phyloP scores from a whole-genome alignment of 2,329 filamentous ascomycete species.

The Talaromyces atroroseus region DNA sequence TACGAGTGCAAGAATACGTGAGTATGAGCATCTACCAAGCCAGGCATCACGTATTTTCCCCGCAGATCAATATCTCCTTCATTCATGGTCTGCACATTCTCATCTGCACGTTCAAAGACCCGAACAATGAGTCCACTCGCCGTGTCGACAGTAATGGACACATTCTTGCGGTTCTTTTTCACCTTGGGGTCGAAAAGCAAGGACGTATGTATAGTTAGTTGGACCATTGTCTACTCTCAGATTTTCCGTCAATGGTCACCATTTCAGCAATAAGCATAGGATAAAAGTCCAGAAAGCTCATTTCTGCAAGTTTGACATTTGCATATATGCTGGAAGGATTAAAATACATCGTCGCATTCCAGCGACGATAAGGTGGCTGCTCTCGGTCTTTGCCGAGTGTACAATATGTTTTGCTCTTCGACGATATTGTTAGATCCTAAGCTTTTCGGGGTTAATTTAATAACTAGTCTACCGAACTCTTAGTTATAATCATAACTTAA shows the following conservation, averaged over 20 bases:
- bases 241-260: not conserved
- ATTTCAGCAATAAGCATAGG: not conserved
- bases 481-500: not conserved
- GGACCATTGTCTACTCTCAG: not conserved
- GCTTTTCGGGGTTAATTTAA: not conserved
- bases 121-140: conserved; percentile 36
- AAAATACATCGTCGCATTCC: not conserved
- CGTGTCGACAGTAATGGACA: conserved; percentile 41
- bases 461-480: not conserved
- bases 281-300: not conserved
- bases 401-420: not conserved
- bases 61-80: conserved; percentile 49
- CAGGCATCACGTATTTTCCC: conserved; percentile 47
- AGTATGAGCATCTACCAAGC: conserved; percentile 21
- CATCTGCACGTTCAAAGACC: not conserved
- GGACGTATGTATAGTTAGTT: conserved; percentile 39
- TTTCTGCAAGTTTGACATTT: not conserved
- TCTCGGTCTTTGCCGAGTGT: not conserved
- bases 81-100: conserved; percentile 12
- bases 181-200: conserved; percentile 44
- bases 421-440: not conserved
- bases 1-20: conserved; percentile 15
- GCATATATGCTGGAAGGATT: not conserved
- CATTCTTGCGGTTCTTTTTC: conserved; percentile 37
- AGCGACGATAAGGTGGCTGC: not conserved